phyloP scores from a whole-genome alignment of 345 rosid genomes.

The Cochlearia excelsa region DNA sequence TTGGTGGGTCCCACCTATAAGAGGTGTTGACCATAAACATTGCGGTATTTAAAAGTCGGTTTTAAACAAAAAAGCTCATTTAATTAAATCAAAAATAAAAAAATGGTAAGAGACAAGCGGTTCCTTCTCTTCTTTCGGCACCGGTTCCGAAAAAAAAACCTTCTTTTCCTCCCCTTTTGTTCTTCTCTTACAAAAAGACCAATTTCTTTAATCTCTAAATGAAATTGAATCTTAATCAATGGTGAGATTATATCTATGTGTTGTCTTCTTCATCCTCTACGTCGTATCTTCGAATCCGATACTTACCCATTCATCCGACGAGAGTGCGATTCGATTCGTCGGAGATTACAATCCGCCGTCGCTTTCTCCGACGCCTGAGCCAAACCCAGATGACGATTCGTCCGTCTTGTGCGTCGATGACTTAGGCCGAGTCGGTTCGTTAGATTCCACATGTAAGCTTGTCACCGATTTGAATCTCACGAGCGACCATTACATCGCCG shows the following conservation, averaged over 20 bases:
- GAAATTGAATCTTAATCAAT: slow-evolving; percentile 5
- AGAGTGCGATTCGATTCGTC: slow-evolving; percentile 31
- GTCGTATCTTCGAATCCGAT: slow-evolving; percentile 9
- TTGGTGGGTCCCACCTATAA: no score
- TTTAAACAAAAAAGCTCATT: no score
- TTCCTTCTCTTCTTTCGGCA: no score
- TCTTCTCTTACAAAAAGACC: neutral
- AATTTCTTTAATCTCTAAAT: slow-evolving; percentile 17
- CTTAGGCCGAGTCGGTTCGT: slow-evolving; percentile 77
- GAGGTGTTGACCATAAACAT: no score
- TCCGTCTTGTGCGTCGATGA: slow-evolving; percentile 79
- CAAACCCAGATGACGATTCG: slow-evolving; percentile 47
- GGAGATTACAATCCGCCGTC: slow-evolving; percentile 75
- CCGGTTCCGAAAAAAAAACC: no score
- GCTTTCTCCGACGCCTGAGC: slow-evolving; percentile 74
- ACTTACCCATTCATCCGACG: slow-evolving; percentile 14
- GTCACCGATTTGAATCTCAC: slow-evolving; percentile 79
- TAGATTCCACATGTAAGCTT: slow-evolving; percentile 83
- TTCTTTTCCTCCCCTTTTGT: no score
- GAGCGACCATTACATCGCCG: slow-evolving; percentile 60
- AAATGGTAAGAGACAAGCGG: no score
- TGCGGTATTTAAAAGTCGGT: no score
- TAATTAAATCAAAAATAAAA: no score
- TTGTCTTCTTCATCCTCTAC: slow-evolving; percentile 23
- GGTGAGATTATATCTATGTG: slow-evolving; percentile 24